A percentile compares a stretch with the other conserved stretches of the same genome.
Conservation (phyloP, 495 filamentous ascomycete genomes). For the Hyaloscypha bicolor region DNA sequence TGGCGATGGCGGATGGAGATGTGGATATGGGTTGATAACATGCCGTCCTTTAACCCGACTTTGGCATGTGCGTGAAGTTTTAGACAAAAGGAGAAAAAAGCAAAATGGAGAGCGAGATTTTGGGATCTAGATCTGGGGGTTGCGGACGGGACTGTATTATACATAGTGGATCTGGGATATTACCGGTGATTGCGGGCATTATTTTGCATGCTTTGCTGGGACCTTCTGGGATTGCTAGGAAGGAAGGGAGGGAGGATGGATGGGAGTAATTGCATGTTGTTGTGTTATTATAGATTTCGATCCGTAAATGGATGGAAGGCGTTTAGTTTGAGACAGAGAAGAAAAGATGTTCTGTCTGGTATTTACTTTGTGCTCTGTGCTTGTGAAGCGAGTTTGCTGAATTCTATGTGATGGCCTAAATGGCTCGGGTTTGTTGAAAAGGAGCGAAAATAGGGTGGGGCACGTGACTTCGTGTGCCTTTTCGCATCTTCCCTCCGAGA, state of each 20-base stretch:
- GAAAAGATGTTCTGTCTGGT: neutral
- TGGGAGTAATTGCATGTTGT: neutral
- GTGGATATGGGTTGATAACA: conserved; percentile 37
- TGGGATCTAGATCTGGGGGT: neutral
- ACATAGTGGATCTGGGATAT: neutral
- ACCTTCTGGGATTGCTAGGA: neutral
- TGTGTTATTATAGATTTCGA: conserved; percentile 12
- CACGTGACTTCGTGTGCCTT: too few relatives aligned
- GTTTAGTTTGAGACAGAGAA: conserved; percentile 1
- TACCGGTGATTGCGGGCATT: neutral
- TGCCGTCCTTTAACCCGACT: neutral
- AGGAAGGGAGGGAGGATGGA: neutral
- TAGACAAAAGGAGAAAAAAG: neutral
- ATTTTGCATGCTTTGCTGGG: neutral
- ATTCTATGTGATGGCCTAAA: too few relatives aligned
- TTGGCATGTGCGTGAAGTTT: neutral
- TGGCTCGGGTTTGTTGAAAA: too few relatives aligned
- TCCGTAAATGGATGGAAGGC: neutral
- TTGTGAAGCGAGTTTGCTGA: neutral
- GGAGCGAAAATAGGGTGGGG: too few relatives aligned
- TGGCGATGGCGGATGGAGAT: conserved; percentile 84
- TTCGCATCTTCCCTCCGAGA: too few relatives aligned
- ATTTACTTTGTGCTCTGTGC: neutral
- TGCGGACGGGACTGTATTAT: neutral
- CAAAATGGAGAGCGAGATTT: neutral